phyloP scores from a whole-genome alignment of 2,329 filamentous ascomycete species.

The Xylaria sp. region DNA sequence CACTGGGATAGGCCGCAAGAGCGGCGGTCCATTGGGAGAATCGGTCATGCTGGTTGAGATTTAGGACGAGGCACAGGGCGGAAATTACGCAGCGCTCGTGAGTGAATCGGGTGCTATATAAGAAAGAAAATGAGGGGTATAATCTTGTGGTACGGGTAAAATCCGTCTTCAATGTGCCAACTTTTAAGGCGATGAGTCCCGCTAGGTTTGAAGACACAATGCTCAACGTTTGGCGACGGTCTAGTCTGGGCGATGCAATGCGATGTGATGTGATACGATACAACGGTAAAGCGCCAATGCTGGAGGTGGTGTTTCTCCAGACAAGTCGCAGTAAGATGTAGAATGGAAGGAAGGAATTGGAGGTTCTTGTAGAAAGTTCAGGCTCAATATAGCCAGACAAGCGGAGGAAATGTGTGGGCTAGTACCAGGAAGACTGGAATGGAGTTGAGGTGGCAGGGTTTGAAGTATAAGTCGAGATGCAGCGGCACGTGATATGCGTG shows the following conservation, averaged over 20 bases:
- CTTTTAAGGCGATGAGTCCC: not conserved
- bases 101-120: not conserved
- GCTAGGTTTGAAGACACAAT: not conserved
- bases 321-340: no score
- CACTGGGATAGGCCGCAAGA: constrained; percentile 73
- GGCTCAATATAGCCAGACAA: not conserved
- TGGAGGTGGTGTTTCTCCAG: not conserved
- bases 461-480: not conserved
- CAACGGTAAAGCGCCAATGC: not conserved
- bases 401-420: not conserved
- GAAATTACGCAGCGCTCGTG: not conserved
- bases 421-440: not conserved
- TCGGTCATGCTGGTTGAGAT: constrained; percentile 31
- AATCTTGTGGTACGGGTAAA: not conserved
- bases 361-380: not conserved
- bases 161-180: not conserved
- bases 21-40: constrained; percentile 51
- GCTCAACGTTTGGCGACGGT: not conserved
- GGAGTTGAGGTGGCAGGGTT: not conserved
- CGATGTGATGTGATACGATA: not conserved
- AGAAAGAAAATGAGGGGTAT: not conserved
- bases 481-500: not conserved
- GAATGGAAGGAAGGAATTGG: not conserved
- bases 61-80: not conserved
- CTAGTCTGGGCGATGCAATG: no score